Evolutionary conservation across 371 early-diverging fungal genomes (phyloP).

Genomic region (Rhizoclosmatium hyalinum): DNA sequence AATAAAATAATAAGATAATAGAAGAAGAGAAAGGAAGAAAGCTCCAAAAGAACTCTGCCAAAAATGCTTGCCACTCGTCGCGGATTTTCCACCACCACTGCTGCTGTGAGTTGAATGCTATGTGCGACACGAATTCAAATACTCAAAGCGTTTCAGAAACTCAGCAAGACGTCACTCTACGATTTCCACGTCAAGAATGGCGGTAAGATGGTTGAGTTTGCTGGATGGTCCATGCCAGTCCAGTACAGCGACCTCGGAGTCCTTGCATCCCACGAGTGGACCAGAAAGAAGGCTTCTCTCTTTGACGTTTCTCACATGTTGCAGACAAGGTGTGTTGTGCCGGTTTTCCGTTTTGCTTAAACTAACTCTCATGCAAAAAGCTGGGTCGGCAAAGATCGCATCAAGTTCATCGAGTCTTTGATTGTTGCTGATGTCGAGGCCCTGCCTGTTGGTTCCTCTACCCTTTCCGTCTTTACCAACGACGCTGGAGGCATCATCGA

Average conservation of each 20-base stretch:
- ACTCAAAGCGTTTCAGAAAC: no score
- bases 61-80: slow-evolving; percentile 6
- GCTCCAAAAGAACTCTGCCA: not conserved
- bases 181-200: slow-evolving; percentile 91
- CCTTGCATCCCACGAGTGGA: slow-evolving; percentile 88
- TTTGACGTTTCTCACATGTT: slow-evolving; percentile 99
- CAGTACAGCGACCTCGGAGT: slow-evolving; percentile 83
- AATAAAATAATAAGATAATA: no score
- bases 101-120: not conserved
- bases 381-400: slow-evolving; percentile 85
- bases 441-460: slow-evolving; percentile 80
- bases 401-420: slow-evolving; percentile 86
- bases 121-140: no score
- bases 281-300: slow-evolving; percentile 88
- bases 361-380: slow-evolving; percentile 45
- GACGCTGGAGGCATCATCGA: slow-evolving; percentile 97
- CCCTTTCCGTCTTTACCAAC: slow-evolving; percentile 93
- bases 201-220: slow-evolving; percentile 97
- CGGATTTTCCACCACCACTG: not conserved
- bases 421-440: slow-evolving; percentile 86
- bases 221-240: slow-evolving; percentile 97
- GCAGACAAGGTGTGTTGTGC: slow-evolving; percentile 78
- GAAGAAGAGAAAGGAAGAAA: no score
- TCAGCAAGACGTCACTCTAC: slow-evolving; percentile 80
- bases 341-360: slow-evolving; percentile 2